Evolutionary conservation across 495 filamentous ascomycete species (phyloP).

Genomic region (Penicillium psychrofluorescens): DNA sequence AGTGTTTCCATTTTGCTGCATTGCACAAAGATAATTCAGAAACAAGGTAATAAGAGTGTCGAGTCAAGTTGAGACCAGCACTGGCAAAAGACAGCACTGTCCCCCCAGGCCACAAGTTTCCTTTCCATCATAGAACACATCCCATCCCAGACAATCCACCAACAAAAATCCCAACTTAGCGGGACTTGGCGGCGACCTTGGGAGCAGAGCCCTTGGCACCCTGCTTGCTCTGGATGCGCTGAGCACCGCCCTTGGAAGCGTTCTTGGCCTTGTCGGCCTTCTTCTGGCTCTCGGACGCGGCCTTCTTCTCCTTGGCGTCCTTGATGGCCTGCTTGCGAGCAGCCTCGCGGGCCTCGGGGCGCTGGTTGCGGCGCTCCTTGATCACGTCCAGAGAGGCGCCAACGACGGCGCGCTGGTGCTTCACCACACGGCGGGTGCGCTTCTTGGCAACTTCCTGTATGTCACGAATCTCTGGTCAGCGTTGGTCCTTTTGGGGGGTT

Average conservation of each 20-base stretch:
- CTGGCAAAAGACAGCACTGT: slow-evolving; percentile 4
- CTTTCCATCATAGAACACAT: slow-evolving; percentile 6
- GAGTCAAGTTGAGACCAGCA: too few relatives aligned
- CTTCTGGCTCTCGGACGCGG: slow-evolving; percentile 78
- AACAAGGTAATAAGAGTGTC: slow-evolving; percentile 12
- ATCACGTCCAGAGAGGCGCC: slow-evolving; percentile 98
- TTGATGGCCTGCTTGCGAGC: slow-evolving; percentile 87
- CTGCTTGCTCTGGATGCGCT: slow-evolving; percentile 88
- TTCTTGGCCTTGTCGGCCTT: slow-evolving; percentile 99
- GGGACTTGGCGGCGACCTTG: slow-evolving; percentile 82
- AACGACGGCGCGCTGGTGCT: slow-evolving; percentile 97
- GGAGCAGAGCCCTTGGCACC: slow-evolving; percentile 82
- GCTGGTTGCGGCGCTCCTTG: slow-evolving; percentile 92
- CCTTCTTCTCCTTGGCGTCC: slow-evolving; percentile 96
- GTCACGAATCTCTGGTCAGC: slow-evolving; percentile 33
- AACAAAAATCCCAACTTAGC: slow-evolving; percentile 50
- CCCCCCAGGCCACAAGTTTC: not conserved
- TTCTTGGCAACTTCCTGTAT: slow-evolving; percentile 98
- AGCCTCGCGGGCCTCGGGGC: slow-evolving; percentile 90
- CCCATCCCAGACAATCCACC: slow-evolving; percentile 22
- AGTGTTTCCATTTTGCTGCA: slow-evolving; percentile 23
- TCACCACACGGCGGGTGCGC: slow-evolving; percentile 95
- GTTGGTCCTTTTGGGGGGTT: too few relatives aligned
- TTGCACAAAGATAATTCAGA: slow-evolving; percentile 23
- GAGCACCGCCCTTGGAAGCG: slow-evolving; percentile 71